phyloP scores from a whole-genome alignment of 306 rosid species.

The Cicer cuneatum region DNA sequence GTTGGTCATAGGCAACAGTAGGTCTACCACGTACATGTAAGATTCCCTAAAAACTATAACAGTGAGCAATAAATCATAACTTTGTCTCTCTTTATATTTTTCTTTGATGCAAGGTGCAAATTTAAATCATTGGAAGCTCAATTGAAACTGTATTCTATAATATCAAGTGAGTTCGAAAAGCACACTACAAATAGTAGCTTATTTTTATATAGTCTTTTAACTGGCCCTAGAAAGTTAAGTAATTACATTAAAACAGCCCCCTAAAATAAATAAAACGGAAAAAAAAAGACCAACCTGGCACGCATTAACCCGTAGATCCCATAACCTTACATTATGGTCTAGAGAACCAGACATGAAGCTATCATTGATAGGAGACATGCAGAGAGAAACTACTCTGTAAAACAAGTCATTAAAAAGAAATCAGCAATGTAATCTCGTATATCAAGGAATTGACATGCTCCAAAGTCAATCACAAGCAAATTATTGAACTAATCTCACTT shows the following conservation, averaged over 20 bases:
- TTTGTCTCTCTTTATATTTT: constrained; percentile 17
- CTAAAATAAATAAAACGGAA: neutral
- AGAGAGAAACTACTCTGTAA: constrained; percentile 85
- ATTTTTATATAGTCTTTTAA: constrained; percentile 3
- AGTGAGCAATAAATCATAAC: constrained; percentile 59
- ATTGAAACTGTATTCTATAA: constrained; percentile 29
- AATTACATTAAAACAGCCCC: constrained; percentile 12
- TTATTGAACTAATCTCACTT: neutral
- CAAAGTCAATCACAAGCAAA: constrained; percentile 27
- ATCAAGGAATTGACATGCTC: neutral
- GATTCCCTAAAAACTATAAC: constrained; percentile 77
- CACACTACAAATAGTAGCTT: neutral
- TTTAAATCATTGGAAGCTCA: neutral
- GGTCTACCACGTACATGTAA: constrained; percentile 92
- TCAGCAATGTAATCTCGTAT: constrained; percentile 38
- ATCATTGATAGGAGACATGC: constrained; percentile 98
- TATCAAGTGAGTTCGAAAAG: constrained; percentile 35
- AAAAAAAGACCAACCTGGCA: constrained; percentile 74
- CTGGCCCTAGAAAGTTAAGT: constrained; percentile 6
- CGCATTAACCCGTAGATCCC: constrained; percentile 98
- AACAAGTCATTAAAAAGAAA: constrained; percentile 39
- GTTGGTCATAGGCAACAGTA: constrained; percentile 97
- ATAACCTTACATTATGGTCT: constrained; percentile 92
- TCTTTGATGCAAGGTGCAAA: neutral
- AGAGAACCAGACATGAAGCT: constrained; percentile 99